Evolutionary conservation across 805 yeast species (phyloP).

Genomic region (Pichia exigua): DNA sequence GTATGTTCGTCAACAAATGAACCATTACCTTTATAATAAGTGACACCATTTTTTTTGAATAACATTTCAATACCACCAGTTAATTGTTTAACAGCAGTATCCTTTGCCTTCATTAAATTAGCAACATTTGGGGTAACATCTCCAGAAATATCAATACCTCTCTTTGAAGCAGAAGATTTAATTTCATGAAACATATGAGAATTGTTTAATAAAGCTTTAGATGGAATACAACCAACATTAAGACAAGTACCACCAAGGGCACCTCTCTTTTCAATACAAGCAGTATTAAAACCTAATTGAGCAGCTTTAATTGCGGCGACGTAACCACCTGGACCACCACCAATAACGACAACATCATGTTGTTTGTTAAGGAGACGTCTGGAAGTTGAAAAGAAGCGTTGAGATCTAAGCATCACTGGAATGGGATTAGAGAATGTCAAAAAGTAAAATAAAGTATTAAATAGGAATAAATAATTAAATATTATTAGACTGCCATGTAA

Average conservation of each 20-base stretch:
- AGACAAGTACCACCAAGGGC: slow-evolving; percentile 96
- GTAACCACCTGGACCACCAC: slow-evolving; percentile 99
- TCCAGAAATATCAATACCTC: slow-evolving; percentile 80
- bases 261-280: slow-evolving; percentile 97
- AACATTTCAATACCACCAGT: slow-evolving; percentile 93
- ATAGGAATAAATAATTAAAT: no score
- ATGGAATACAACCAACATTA: slow-evolving; percentile 98
- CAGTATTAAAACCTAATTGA: slow-evolving; percentile 88
- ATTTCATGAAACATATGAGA: slow-evolving; percentile 88
- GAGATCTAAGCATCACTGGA: slow-evolving; percentile 25
- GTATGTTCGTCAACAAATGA: slow-evolving; percentile 76
- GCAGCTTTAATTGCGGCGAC: slow-evolving; percentile 99
- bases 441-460: no score
- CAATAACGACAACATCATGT: slow-evolving; percentile 90
- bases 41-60: slow-evolving; percentile 92
- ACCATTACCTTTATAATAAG: slow-evolving; percentile 90
- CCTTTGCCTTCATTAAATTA: slow-evolving; percentile 86
- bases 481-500: no score
- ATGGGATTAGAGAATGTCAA: background rate
- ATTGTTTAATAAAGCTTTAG: slow-evolving; percentile 91
- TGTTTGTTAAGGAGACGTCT: slow-evolving; percentile 32
- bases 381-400: slow-evolving; percentile 22
- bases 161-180: slow-evolving; percentile 68
- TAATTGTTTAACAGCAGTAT: slow-evolving; percentile 77
- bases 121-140: slow-evolving; percentile 70